Evolutionary conservation across 192 early-diverging fungal species (phyloP), one percentile per base, ranked within the genome.

Genomic region (Backusella sp.): DNA sequence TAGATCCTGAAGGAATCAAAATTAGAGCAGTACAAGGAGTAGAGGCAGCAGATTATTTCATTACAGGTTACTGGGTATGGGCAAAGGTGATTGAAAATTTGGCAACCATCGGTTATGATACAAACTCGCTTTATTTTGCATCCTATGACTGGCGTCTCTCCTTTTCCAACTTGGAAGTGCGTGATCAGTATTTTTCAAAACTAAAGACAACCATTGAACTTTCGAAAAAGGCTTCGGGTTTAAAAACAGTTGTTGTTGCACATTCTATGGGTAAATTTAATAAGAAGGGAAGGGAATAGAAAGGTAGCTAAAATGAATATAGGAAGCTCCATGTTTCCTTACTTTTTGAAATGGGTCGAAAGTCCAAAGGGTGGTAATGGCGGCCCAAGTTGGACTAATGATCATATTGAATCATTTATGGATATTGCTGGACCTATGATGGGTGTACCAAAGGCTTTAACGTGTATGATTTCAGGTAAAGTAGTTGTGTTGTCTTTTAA

Each of bases 1-100:
- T 95, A 42, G 96, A 97, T 76, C 96, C 96, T 5, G 88, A 87
- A 0, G 90, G 88, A 0, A 86, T 94, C 77, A 95, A 93, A 78
- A 83, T 97, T 19, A 86, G 96, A n/a, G 95, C 96, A 0, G 93
- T 96, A 0, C 90, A 92, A 75, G 87, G 83, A 83, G 80, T 97
- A 15, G 94, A 96, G 77, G 94, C 95, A 0, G 94, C 96, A 0
- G 96, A 97, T 82, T 97, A 96, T 78, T 90, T 97, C 66, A 91
- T 96, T 26, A 91, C 93, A 17, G 94, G 94, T n/a, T 93, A 93
- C 76, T 97, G 95, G 96, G 92, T 97, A 19, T 95, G 93, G 94
- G 95, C 87, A 65, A 91, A 93, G 66, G 82, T 88, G 37, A 94
- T 95, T 69, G 87, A 93, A 73, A 97, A 96, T 78, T 73, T 97